Base-by-base conservation (phyloP, 2,329 filamentous ascomycete genomes). In the Pyrenophora teres region DNA sequence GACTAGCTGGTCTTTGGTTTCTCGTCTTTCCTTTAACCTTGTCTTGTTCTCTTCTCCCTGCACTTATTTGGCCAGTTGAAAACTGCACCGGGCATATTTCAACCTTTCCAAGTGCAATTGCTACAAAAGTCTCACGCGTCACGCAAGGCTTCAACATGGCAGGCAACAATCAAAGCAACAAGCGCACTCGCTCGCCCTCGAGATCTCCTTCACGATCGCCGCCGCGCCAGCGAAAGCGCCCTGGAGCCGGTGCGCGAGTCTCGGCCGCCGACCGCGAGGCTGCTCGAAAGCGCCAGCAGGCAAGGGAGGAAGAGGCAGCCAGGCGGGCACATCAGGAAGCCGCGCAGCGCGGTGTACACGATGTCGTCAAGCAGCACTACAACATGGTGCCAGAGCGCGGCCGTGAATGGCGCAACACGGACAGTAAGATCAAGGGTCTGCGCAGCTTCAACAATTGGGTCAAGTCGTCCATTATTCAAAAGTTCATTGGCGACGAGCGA, bases 381-480 rank as follows among this genome's bases (percentile, higher is more conserved):
- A 99, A 99, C 75, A 87, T 89, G 32, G 93, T 97, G 0, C 93
- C 93, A 0, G 89, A 99, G 77, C 85, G 92, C 25, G 94, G 94
- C 10, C 86, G 93, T 46, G 92, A 97, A 68, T 99, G 94, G 93
- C 86, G 94, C 42, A 91, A 89, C 71, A 96, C 91, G 6, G 92
- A 96, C 67, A 96, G 90, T 74, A 88, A 90, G 67, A 99, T 99
- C 79, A 96, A 95, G 77, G 94, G 94, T 0, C 79, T 99, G 46
- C 86, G 94, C 46, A 90, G 89, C 62, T 94, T 96, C 80, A 99
- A 99, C 78, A 99, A 99, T 75, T 99, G 94, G 94, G 84, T 99
- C 76, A 99, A 99, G 80, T 96, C 91, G 70, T 93, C 90, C 42
- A 85, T 97, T 63, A 97, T 99, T 62, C 92, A 97, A 71, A 97